Percentiles rank a stretch among this genome's conserved stretches.
Conservation (phyloP, 164 flowering plant species). For the Kalanchoe fedtschenkoi region DNA sequence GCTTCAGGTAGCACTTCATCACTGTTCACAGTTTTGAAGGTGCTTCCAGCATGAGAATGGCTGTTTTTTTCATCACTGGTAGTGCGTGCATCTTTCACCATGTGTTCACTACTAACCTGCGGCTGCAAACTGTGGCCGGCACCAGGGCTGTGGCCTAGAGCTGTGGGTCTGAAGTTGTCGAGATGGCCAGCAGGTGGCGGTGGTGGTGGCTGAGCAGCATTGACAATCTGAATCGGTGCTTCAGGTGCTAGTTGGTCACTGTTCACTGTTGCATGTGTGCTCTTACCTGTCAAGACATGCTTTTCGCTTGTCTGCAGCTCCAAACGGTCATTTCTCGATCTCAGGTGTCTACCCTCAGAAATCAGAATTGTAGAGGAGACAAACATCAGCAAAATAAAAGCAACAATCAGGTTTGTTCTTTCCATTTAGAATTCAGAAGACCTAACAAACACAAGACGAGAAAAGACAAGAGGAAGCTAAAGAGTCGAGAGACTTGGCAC, state of each 20-base stretch:
- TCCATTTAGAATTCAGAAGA: not conserved
- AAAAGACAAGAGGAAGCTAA: not conserved
- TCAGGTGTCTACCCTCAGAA: conserved; percentile 1
- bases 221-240: not conserved
- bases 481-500: not conserved
- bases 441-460: not conserved
- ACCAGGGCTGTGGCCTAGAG: not conserved
- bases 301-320: too few species aligned
- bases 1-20: not conserved
- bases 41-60: too few species aligned
- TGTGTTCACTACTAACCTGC: not conserved
- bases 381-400: not conserved
- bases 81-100: not conserved
- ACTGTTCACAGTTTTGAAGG: not conserved
- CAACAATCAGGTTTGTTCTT: not conserved
- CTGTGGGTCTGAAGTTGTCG: not conserved
- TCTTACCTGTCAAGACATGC: not conserved
- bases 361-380: not conserved
- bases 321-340: not conserved
- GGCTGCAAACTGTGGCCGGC: conserved; percentile 1
- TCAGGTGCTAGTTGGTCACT: not conserved
- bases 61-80: not conserved
- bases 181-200: not conserved
- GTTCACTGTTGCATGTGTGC: not conserved
- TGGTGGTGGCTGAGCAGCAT: conserved; percentile 3